These are phyloP conservation scores for Medicago ruthenica DNA, from an alignment of 306 rosid genomes.

Conservation along the genomic window DNA sequence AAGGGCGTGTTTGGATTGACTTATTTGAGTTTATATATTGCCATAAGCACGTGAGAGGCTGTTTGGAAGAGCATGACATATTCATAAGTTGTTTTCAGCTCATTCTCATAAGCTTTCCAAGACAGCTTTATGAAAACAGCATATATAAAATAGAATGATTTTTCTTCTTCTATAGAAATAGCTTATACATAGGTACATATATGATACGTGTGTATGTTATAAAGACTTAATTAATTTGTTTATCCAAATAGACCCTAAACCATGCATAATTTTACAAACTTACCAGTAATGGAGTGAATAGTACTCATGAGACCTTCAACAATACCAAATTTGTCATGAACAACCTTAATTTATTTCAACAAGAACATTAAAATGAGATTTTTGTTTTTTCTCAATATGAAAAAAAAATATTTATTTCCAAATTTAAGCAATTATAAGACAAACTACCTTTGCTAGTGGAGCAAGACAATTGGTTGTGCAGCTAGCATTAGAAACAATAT, in stretches of 20 bases:
- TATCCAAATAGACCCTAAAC: not conserved
- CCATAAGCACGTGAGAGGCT: not conserved
- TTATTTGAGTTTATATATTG: not conserved
- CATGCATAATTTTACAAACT: not conserved
- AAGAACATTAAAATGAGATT: not conserved
- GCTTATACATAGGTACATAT: not conserved
- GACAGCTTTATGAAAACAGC: too few relatives aligned
- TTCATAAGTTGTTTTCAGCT: not conserved
- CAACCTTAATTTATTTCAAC: constrained; percentile 58
- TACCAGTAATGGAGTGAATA: constrained; percentile 87
- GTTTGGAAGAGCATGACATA: not conserved
- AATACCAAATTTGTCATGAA: constrained; percentile 81
- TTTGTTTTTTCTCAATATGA: not conserved
- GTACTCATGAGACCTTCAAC: constrained; percentile 95
- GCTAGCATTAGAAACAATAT: constrained; percentile 84
- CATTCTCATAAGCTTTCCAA: not conserved
- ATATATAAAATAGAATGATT: too few relatives aligned
- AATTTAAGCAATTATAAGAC: not conserved
- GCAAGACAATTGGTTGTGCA: constrained; percentile 96
- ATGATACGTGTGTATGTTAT: not conserved
- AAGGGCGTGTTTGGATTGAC: not conserved
- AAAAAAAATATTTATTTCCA: not conserved
- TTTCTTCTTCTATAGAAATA: too few relatives aligned
- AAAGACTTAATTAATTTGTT: not conserved
- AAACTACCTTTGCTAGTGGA: constrained; percentile 78